A percentile compares a stretch with the other conserved stretches of the same genome.
Evolutionary conservation across 2,329 filamentous ascomycete species (phyloP).

Genomic region (Trichoderma sp.): DNA sequence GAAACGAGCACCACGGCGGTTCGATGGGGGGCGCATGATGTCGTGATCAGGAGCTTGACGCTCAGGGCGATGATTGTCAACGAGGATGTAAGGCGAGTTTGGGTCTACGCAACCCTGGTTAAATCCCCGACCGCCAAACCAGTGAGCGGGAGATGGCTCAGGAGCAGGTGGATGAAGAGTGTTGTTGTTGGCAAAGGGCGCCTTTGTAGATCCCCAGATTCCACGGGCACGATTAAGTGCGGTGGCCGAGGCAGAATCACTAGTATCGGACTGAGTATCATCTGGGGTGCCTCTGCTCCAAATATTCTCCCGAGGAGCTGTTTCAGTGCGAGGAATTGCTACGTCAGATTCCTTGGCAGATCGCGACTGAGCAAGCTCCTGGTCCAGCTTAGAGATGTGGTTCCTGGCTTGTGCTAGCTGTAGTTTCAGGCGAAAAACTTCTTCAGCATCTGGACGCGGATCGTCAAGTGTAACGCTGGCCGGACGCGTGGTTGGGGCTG

Average conservation of each 20-base stretch:
- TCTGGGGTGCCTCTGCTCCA: conserved; percentile 50
- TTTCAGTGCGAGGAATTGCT: conserved; percentile 24
- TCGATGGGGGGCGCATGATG: conserved; percentile 41
- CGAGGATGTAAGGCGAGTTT: conserved; percentile 32
- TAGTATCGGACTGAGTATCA: conserved; percentile 55
- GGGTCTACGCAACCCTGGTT: conserved; percentile 43
- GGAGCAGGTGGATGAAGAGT: conserved; percentile 37
- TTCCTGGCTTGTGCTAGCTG: conserved; percentile 69
- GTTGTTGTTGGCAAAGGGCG: conserved; percentile 34
- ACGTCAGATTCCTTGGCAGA: conserved; percentile 51
- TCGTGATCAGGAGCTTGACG: conserved; percentile 50
- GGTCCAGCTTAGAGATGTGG: conserved; percentile 67
- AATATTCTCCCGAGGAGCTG: conserved; percentile 39
- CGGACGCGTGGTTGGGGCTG: conserved; percentile 49
- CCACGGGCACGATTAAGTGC: conserved; percentile 53
- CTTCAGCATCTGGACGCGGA: conserved; percentile 44
- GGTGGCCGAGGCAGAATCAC: conserved; percentile 51
- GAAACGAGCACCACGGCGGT: conserved; percentile 47
- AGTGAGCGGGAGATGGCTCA: conserved; percentile 39
- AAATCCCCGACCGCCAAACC: conserved; percentile 44
- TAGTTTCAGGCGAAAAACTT: conserved; percentile 65
- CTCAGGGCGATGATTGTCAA: conserved; percentile 45
- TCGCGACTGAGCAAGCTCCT: conserved; percentile 65
- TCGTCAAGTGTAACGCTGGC: conserved; percentile 51
- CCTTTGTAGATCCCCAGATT: conserved; percentile 55